These are phyloP conservation scores for Dactylellina parvicollis DNA, from an alignment of 2,329 filamentous ascomycete species.

Conservation along the genomic window DNA sequence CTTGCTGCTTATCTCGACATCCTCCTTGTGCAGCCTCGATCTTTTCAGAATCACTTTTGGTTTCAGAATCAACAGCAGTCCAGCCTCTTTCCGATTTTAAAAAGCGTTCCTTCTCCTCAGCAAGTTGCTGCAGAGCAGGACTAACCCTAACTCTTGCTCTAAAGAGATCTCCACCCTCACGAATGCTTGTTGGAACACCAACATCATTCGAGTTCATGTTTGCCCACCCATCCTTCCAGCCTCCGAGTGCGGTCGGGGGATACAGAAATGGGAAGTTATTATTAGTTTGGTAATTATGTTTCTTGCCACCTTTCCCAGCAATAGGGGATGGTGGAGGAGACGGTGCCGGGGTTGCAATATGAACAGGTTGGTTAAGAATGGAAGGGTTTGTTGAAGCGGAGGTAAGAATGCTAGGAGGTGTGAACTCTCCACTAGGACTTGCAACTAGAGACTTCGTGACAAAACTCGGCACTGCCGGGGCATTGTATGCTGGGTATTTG, in stretches of 20 bases:
- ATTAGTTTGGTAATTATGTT: constrained; percentile 99
- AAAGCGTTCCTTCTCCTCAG: constrained; percentile 91
- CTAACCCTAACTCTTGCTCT: constrained; percentile 90
- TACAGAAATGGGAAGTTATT: constrained; percentile 99
- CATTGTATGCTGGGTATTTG: constrained; percentile 96
- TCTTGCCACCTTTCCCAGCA: constrained; percentile 83
- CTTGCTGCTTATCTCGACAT: constrained; percentile 65
- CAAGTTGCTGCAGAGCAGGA: constrained; percentile 87
- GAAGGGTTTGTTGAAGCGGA: constrained; percentile 65
- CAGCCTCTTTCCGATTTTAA: constrained; percentile 93
- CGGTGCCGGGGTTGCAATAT: constrained; percentile 97
- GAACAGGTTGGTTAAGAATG: constrained; percentile 93
- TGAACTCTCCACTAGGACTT: constrained; percentile 68
- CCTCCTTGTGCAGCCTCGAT: constrained; percentile 62
- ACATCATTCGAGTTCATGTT: constrained; percentile 79
- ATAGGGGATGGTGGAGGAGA: constrained; percentile 91
- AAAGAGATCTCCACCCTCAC: constrained; percentile 93
- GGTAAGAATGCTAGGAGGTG: constrained; percentile 63
- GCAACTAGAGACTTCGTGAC: constrained; percentile 92
- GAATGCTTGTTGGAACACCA: constrained; percentile 88
- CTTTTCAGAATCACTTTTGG: constrained; percentile 60
- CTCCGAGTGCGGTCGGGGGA: constrained; percentile 85
- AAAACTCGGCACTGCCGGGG: constrained; percentile 83
- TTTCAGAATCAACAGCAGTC: constrained; percentile 65
- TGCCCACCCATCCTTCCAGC: constrained; percentile 77